Evolutionary conservation across 305 asterid species (phyloP).

Genomic region (Fraxinus nigra): DNA sequence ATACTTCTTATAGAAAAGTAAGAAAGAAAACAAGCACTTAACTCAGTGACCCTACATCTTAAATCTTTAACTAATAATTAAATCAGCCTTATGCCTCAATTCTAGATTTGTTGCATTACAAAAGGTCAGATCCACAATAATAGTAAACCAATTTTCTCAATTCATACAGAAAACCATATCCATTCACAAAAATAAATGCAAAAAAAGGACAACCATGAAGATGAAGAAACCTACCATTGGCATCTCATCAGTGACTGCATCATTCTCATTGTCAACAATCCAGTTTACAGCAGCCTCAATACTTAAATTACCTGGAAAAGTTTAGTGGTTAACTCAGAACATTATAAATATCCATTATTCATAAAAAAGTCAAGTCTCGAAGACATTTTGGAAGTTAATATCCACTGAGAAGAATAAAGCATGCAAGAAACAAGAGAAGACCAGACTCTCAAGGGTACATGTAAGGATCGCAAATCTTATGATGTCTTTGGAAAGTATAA

Average conservation of each 20-base stretch:
- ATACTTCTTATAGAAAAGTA: background rate
- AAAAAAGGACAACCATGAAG: background rate
- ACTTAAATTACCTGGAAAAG: slow-evolving; percentile 56
- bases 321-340: background rate
- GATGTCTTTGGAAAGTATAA: background rate
- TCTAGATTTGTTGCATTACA: background rate
- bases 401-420: background rate
- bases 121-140: background rate
- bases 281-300: slow-evolving; percentile 72
- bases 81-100: background rate
- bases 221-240: slow-evolving; percentile 38
- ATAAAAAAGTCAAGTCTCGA: background rate
- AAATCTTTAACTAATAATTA: background rate
- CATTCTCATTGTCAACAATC: slow-evolving; percentile 57
- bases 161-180: background rate
- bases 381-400: background rate
- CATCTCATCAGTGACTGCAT: slow-evolving; percentile 36
- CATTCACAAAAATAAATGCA: background rate
- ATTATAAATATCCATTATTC: background rate
- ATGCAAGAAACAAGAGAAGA: background rate
- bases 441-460: background rate
- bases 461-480: background rate
- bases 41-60: background rate
- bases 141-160: background rate
- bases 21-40: background rate